phyloP scores from a whole-genome alignment of 306 rosid genomes.

The Hippophae rhamnoides region DNA sequence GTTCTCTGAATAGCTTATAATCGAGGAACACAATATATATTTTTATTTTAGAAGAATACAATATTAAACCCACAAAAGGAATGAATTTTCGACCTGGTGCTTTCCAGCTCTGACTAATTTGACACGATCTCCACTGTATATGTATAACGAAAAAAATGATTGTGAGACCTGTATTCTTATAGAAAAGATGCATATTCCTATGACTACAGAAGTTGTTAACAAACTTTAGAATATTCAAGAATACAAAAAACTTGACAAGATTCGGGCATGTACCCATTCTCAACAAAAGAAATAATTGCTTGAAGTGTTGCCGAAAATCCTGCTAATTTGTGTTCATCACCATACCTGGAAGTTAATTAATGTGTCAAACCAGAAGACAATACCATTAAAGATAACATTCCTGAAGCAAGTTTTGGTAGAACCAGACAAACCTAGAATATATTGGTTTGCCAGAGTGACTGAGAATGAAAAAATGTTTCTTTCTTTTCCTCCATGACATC shows the following conservation, averaged over 20 bases:
- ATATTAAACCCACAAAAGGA: not conserved
- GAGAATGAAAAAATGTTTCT: constrained; percentile 77
- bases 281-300: constrained; percentile 92
- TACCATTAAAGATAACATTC: not conserved
- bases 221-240: not conserved
- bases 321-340: constrained; percentile 93
- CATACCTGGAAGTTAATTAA: constrained; percentile 44
- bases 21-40: constrained; percentile 3
- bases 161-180: constrained; percentile 9
- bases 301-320: constrained; percentile 97
- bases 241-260: constrained; percentile 18
- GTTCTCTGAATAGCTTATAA: not conserved
- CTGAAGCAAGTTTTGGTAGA: constrained; percentile 7
- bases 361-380: constrained; percentile 19
- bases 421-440: constrained; percentile 65
- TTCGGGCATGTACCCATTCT: constrained; percentile 57
- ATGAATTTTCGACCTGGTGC: constrained; percentile 48
- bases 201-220: not conserved
- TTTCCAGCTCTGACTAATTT: constrained; percentile 83
- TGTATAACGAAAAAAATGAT: constrained; percentile 1
- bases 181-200: not conserved
- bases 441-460: constrained; percentile 95
- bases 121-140: constrained; percentile 72
- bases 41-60: no score
- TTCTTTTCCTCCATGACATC: constrained; percentile 88